Base-by-base conservation (phyloP, 805 yeast species). In the Candida bentonensis region DNA sequence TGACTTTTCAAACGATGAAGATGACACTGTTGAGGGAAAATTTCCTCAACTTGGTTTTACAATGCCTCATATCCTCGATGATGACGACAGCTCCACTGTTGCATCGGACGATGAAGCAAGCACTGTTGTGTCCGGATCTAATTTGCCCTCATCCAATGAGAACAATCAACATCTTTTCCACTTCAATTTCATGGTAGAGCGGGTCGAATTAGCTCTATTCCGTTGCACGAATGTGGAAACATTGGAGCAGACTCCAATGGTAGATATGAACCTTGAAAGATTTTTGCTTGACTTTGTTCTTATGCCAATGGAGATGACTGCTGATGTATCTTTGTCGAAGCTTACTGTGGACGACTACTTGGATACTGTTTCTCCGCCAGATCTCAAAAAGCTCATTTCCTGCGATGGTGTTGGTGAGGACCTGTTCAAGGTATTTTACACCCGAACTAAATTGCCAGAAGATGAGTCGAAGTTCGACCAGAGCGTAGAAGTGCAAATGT, bases 271-370 rank as follows among this genome's bases (percentile, higher is more conserved):
- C 20, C 82, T 95, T 17, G 82, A 82, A 41, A 64, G 73, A 3
- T 70, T 88, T 41, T 64, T 64, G 22, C 60, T 92, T 27, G 65
- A 66, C n/a, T 77, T 82, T 49, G 75, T 62, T 59, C 79, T 72
- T 49, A 78, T 82, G 1, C 66, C 67, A 0, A 67, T 63, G 42
- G 81, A 73, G 39, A 74, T 87, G 79, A 72, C 73, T 48, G 73
- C 87, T 3, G 77, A 79, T 48, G 60, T 89, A 34, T 58, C 67
- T 1, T 70, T 92, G 33, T 70, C 73, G 2, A 84, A 82, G 42
- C 66, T 92, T 28, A 70, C 76, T 27, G 62, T 92, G 22, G 76
- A 83, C 39, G 97, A 92, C 58, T 78, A 74, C 57, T 74, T 86
- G 40, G 88, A 80, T 47, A 65, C 65, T 20, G 67, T 77, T 1